Conservation (phyloP, 495 filamentous ascomycete species). For the Amphirosellinia nigrospora region DNA sequence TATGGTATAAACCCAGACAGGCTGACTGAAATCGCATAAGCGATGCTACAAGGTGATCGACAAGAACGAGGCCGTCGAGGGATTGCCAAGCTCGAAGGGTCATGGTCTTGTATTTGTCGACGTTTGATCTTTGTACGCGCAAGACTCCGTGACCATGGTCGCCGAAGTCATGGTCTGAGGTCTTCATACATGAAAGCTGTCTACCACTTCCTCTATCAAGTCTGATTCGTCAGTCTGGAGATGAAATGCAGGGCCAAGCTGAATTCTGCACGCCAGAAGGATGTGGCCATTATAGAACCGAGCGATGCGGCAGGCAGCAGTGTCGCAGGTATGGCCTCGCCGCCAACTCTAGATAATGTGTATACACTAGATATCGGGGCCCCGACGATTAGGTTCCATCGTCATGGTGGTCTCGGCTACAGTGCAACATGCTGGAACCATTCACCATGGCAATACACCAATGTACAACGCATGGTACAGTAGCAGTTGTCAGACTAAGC, state of each 20-base stretch:
- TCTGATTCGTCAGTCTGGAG: background rate
- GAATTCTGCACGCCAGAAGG: background rate
- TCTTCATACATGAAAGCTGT: background rate
- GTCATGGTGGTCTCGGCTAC: background rate
- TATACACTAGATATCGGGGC: background rate
- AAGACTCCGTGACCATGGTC: background rate
- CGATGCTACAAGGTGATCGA: background rate
- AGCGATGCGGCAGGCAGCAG: background rate
- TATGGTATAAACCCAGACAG: background rate
- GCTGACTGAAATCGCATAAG: background rate
- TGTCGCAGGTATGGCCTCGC: background rate
- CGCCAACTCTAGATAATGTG: background rate
- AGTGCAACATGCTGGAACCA: background rate
- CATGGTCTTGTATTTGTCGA: background rate
- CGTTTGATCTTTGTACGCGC: background rate
- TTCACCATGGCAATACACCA: background rate
- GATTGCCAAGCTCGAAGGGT: background rate
- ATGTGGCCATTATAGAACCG: background rate
- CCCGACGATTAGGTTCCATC: background rate
- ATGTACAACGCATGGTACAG: background rate
- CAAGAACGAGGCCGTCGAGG: slow-evolving; percentile 1
- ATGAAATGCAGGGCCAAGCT: background rate
- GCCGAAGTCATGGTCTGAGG: background rate
- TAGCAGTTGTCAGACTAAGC: slow-evolving; percentile 1
- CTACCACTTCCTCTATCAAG: background rate